phyloP scores from a whole-genome alignment of 2,329 filamentous ascomycete genomes.

The Keithomyces neogunnii region DNA sequence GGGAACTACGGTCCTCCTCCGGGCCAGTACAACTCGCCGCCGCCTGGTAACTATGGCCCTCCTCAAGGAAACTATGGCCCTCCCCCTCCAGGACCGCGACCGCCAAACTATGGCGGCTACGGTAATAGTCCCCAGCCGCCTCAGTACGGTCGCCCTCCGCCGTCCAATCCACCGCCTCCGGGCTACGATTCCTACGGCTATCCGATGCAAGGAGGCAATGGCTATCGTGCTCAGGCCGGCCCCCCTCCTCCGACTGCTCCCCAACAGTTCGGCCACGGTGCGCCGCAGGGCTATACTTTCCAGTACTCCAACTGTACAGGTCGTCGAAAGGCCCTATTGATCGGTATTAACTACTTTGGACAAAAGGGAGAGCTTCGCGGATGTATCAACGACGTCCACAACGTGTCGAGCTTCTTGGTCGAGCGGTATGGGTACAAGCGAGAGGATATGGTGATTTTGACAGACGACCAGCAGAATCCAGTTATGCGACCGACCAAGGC shows the following conservation, averaged over 20 bases:
- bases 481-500: conserved; percentile 65
- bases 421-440: conserved; percentile 61
- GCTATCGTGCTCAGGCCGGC: conserved; percentile 19
- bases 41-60: conserved; percentile 13
- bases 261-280: conserved; percentile 58
- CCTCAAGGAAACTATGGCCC: conserved; percentile 13
- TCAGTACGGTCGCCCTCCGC: conserved; percentile 17
- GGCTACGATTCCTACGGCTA: conserved; percentile 40
- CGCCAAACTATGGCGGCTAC: conserved; percentile 14
- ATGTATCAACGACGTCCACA: conserved; percentile 76
- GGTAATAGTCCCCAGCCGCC: conserved; percentile 7
- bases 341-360: conserved; percentile 76
- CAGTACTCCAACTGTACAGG: conserved; percentile 71
- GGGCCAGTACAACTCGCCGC: conserved; percentile 6
- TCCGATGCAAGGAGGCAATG: conserved; percentile 24
- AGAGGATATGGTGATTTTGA: conserved; percentile 74
- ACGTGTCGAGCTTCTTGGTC: conserved; percentile 63
- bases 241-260: conserved; percentile 39
- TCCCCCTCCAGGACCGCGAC: conserved; percentile 14
- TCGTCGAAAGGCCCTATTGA: conserved; percentile 63
- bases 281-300: conserved; percentile 61
- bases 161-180: conserved; percentile 30
- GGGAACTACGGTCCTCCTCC: conserved; percentile 10
- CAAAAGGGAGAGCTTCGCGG: conserved; percentile 63
- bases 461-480: conserved; percentile 64